Evolutionary conservation across 2,329 filamentous ascomycete genomes (phyloP).

Genomic region (Shiraia bambusicola): DNA sequence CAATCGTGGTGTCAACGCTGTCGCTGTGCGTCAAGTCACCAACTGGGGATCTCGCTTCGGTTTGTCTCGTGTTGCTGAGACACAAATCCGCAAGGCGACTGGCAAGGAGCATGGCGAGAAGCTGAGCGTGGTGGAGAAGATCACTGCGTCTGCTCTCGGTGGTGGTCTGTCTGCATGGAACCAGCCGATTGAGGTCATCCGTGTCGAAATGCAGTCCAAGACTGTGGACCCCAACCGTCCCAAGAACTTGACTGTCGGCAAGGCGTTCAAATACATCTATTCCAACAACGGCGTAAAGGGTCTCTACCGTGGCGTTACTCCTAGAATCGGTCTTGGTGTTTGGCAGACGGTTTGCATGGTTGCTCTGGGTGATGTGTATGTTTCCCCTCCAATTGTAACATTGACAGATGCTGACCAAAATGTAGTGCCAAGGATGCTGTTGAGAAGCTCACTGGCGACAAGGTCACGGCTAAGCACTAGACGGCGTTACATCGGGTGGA

Average conservation of each 20-base stretch:
- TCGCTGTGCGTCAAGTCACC: conserved; percentile 97
- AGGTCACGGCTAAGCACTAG: conserved; percentile 66
- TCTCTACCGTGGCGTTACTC: conserved; percentile 92
- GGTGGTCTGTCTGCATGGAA: conserved; percentile 98
- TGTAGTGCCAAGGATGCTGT: conserved; percentile 64
- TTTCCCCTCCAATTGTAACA: conserved; percentile 30
- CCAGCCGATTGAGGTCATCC: conserved; percentile 99
- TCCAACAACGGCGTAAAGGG: conserved; percentile 82
- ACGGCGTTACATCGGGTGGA: conserved; percentile 22
- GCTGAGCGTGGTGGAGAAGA: conserved; percentile 80
- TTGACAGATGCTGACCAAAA: conserved; percentile 22
- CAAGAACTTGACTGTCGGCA: conserved; percentile 97
- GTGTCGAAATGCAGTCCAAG: conserved; percentile 99
- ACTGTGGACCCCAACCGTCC: conserved; percentile 95
- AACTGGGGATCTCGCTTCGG: conserved; percentile 99
- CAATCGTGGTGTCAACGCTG: conserved; percentile 98
- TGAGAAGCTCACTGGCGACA: conserved; percentile 65
- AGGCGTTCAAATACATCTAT: conserved; percentile 83
- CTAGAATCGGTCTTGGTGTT: conserved; percentile 90
- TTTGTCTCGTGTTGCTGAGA: conserved; percentile 86
- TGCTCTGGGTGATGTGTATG: conserved; percentile 94
- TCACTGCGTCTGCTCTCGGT: conserved; percentile 80
- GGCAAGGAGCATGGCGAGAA: conserved; percentile 79
- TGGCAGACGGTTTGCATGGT: conserved; percentile 99
- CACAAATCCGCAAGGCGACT: conserved; percentile 75